Conservation (phyloP, 768 basidiomycete species). For the Xanthoconium stramineum region DNA sequence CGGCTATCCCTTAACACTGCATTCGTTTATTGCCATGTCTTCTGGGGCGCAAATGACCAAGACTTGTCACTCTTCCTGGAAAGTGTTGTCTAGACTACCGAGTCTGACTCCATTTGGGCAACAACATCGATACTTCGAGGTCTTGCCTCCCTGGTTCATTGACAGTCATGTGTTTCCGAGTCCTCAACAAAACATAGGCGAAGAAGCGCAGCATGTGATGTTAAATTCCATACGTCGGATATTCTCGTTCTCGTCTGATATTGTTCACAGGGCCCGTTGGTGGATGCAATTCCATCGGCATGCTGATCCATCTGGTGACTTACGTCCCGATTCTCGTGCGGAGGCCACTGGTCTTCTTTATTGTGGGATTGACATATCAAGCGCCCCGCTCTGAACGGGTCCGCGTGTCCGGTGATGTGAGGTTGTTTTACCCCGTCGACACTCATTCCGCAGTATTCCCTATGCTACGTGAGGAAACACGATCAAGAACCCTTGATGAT, state of each 20-base stretch:
- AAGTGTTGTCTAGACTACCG: no score
- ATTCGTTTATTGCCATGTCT: background rate
- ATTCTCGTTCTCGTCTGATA: background rate
- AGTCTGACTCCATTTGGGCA: slow-evolving; percentile 1
- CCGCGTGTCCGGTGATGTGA: background rate
- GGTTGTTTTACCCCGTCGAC: background rate
- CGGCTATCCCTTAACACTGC: background rate
- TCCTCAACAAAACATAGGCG: background rate
- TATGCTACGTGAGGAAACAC: no score
- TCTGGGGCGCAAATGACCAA: background rate
- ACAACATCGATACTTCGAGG: background rate
- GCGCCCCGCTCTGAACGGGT: background rate
- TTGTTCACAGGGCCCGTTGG: background rate
- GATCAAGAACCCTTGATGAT: background rate
- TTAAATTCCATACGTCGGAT: background rate
- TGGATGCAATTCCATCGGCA: background rate
- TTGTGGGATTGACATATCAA: background rate
- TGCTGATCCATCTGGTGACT: background rate
- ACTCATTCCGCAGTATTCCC: background rate
- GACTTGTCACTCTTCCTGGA: no score
- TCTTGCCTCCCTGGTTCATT: background rate
- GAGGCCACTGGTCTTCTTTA: background rate
- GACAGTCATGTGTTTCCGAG: no score
- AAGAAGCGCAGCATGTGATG: background rate
- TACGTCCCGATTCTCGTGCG: no score